Percentiles rank a stretch among this genome's conserved stretches.
These are phyloP conservation scores for Delonix regia DNA, from an alignment of 306 rosid species.

Conservation along the genomic window DNA sequence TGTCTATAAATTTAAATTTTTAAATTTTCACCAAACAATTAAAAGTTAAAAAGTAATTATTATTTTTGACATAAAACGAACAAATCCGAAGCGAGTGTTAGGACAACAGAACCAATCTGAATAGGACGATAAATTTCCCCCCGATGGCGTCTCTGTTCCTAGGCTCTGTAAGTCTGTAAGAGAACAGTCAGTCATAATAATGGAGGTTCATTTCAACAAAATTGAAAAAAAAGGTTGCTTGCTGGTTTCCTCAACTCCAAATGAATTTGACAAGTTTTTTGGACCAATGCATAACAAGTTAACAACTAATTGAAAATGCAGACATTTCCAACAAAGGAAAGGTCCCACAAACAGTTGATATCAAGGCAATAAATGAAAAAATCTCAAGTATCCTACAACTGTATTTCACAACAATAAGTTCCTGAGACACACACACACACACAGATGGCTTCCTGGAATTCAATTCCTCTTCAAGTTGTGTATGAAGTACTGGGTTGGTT, in stretches of 20 bases:
- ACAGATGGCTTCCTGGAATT: constrained; percentile 75
- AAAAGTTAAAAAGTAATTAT: too few species aligned
- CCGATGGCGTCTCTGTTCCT: not conserved
- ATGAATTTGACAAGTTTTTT: not conserved
- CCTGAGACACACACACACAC: not conserved
- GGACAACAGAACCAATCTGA: too few species aligned
- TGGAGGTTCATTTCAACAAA: not conserved
- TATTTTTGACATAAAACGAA: too few species aligned
- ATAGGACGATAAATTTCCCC: not conserved
- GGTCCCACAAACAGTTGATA: not conserved
- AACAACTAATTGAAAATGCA: not conserved
- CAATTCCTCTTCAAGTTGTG: constrained; percentile 57
- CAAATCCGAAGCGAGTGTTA: too few species aligned
- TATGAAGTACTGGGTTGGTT: constrained; percentile 75
- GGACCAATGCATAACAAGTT: constrained; percentile 16
- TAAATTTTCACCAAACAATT: too few species aligned
- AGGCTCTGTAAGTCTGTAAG: not conserved
- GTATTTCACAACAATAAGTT: not conserved
- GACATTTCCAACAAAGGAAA: not conserved
- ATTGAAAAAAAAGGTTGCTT: not conserved
- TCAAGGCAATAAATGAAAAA: not conserved
- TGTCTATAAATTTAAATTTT: too few species aligned
- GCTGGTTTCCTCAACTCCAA: not conserved
- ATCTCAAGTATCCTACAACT: not conserved
- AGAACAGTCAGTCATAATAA: not conserved